Conservation (phyloP, 176 grass and related monocot genomes). For the Dactylis glomerata region DNA sequence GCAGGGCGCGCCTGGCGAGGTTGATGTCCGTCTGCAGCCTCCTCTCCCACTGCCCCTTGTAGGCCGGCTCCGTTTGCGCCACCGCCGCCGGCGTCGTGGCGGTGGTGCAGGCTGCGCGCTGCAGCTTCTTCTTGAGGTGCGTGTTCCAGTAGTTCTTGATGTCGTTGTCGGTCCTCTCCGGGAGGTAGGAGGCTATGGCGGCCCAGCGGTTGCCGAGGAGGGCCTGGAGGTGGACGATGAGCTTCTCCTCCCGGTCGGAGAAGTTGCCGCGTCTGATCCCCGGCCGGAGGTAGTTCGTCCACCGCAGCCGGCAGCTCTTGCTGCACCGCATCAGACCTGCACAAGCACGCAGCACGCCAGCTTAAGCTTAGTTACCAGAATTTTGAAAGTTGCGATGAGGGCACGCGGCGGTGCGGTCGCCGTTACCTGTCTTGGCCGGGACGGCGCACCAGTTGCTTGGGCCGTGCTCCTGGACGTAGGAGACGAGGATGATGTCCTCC, state of each 20-base stretch:
- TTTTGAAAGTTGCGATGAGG: too few species aligned
- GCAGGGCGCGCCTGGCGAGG: slow-evolving; percentile 59
- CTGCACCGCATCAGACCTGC: slow-evolving; percentile 69
- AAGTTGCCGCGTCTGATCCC: slow-evolving; percentile 78
- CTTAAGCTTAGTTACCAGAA: too few species aligned
- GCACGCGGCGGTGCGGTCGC: background rate
- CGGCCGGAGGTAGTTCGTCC: slow-evolving; percentile 84
- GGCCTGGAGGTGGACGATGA: slow-evolving; percentile 84
- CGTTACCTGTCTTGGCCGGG: slow-evolving; percentile 47
- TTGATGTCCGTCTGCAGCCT: slow-evolving; percentile 73
- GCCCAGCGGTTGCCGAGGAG: slow-evolving; percentile 92
- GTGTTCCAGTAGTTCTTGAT: slow-evolving; percentile 98
- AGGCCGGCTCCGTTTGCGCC: background rate
- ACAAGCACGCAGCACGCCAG: too few species aligned
- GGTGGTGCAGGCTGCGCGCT: background rate
- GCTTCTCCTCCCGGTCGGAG: slow-evolving; percentile 62
- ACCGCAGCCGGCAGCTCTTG: slow-evolving; percentile 87
- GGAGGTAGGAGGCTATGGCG: slow-evolving; percentile 75
- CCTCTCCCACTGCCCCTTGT: slow-evolving; percentile 73
- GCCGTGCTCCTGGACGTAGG: slow-evolving; percentile 79
- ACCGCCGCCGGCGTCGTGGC: background rate
- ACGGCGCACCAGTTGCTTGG: slow-evolving; percentile 76
- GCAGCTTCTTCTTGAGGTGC: slow-evolving; percentile 73
- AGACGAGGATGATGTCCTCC: slow-evolving; percentile 78
- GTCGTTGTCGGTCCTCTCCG: slow-evolving; percentile 77